phyloP scores from a whole-genome alignment of 805 yeast species.

The Clavispora vitiphila region DNA sequence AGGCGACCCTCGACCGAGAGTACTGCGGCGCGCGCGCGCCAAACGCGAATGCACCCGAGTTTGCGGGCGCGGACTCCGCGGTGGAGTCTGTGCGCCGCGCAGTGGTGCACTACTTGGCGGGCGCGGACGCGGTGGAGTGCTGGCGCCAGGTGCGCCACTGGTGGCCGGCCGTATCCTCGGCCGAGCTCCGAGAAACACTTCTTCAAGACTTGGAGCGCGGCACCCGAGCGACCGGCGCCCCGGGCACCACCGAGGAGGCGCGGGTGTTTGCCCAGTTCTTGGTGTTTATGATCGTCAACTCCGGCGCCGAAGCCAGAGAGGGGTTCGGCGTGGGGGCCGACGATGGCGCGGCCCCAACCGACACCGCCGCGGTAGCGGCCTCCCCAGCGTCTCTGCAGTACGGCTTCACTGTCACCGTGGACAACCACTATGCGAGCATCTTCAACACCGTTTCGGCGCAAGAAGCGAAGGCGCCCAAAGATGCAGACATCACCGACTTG shows the following conservation, averaged over 20 bases:
- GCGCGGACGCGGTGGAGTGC: neutral
- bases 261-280: conserved; percentile 8
- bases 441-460: conserved; percentile 8
- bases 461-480: conserved; percentile 4
- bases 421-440: conserved; percentile 12
- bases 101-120: neutral
- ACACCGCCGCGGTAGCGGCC: neutral
- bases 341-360: too few relatives aligned
- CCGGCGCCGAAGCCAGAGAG: neutral
- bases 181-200: neutral
- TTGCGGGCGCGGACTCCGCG: neutral
- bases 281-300: conserved; percentile 5
- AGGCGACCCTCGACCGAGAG: neutral
- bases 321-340: neutral
- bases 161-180: neutral
- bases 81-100: neutral
- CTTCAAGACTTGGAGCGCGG: neutral
- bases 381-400: neutral
- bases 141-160: neutral
- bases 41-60: too few relatives aligned
- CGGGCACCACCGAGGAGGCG: conserved; percentile 7
- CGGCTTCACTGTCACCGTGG: conserved; percentile 7
- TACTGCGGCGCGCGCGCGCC: neutral
- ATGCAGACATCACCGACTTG: conserved; percentile 11
- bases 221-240: neutral